Conservation (phyloP, 2,329 filamentous ascomycete species). For the Pyricularia pennisetigena region DNA sequence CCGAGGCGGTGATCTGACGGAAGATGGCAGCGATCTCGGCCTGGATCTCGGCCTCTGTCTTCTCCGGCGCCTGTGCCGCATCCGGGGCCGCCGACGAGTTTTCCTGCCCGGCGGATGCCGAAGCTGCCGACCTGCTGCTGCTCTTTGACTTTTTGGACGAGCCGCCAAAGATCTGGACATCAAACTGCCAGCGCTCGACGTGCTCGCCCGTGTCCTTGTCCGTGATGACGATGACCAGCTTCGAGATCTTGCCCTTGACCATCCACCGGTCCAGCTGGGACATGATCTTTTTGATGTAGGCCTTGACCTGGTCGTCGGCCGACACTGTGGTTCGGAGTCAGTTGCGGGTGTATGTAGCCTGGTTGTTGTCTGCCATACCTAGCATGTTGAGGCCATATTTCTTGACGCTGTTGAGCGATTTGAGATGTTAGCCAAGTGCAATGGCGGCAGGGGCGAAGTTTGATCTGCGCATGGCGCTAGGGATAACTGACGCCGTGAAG, state of each 20-base stretch:
- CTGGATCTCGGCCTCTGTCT: slow-evolving; percentile 90
- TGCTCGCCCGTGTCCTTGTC: slow-evolving; percentile 95
- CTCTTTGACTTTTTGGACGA: slow-evolving; percentile 31
- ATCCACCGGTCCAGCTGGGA: slow-evolving; percentile 96
- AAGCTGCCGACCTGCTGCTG: slow-evolving; percentile 29
- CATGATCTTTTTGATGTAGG: slow-evolving; percentile 99
- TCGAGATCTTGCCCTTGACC: slow-evolving; percentile 92
- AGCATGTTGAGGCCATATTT: slow-evolving; percentile 99
- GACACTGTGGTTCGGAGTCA: slow-evolving; percentile 48
- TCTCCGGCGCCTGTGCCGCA: slow-evolving; percentile 40
- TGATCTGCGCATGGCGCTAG: background rate
- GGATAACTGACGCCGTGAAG: slow-evolving; percentile 54
- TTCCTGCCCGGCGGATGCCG: slow-evolving; percentile 52
- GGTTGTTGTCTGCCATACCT: slow-evolving; percentile 31
- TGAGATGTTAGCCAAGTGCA: background rate
- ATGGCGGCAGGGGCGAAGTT: background rate
- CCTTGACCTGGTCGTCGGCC: slow-evolving; percentile 94
- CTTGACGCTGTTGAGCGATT: slow-evolving; percentile 50
- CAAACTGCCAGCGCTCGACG: slow-evolving; percentile 96
- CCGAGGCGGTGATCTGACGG: slow-evolving; percentile 93
- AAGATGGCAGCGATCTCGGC: slow-evolving; percentile 94
- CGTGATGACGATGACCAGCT: slow-evolving; percentile 92
- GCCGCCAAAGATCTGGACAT: slow-evolving; percentile 36
- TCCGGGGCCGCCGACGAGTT: slow-evolving; percentile 40
- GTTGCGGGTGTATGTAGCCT: background rate